Base-by-base conservation (phyloP, 1,284 basidiomycete genomes). In the Puccinia horiana region DNA sequence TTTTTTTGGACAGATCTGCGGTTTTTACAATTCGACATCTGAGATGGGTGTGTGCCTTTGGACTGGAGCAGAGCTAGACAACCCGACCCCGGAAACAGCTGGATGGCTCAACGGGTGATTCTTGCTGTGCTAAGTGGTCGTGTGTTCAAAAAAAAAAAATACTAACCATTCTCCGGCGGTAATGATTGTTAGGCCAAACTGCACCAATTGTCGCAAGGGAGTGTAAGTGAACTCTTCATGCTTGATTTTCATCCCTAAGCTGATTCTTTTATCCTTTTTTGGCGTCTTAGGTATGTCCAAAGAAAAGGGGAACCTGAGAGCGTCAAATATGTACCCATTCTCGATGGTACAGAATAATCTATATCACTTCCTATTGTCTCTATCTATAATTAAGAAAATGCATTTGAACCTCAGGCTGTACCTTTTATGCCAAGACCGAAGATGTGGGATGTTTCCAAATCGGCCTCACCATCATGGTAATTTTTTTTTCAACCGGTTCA, bases 101-200 rank as follows among this genome's bases (percentile, higher is more conserved):
- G 76, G 76, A 49, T 78, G 76, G 76, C 26, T 78, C 11, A 78
- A 78, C 44, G 61, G 63, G 76, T 78, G 23, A 18, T n/a, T n/a
- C n/a, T n/a, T n/a, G n/a, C n/a, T n/a, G n/a, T n/a, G n/a, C n/a
- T n/a, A n/a, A n/a, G n/a, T n/a, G 67, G 35, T 12, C n/a, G n/a
- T 12, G 18, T 47, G 61, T 52, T 40, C 20, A 67, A 67, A 3
- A 16, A 9, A 42, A 14, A 42, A 69, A n/a, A 2, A 42, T n/a
- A 8, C 42, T 29, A 32, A 52, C n/a, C n/a, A 12, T n/a, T 42
- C 20, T 23, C 23, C 23, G 11, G 8, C 54, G 1, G 5, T 6
- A 1, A 23, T 40, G 26, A n/a, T n/a, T n/a, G n/a, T n/a, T 40
- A 80, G 78, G 26, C 18, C 37, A 0, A 58, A 54, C 23, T 44